phyloP scores from a whole-genome alignment of 2,329 filamentous ascomycete species.

The Colletotrichum plurivorum region DNA sequence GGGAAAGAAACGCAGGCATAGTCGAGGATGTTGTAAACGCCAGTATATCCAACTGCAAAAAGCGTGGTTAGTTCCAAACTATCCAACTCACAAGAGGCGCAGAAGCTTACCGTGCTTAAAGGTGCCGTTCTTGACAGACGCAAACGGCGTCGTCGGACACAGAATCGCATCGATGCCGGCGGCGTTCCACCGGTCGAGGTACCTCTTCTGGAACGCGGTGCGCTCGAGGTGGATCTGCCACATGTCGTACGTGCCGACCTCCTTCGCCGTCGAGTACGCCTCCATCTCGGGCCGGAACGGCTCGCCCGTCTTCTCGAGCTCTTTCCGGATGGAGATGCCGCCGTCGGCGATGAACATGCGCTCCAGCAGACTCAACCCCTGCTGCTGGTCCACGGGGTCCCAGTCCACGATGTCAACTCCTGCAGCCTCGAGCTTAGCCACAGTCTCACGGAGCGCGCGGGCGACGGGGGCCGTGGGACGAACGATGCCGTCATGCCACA shows the following conservation, averaged over 20 bases:
- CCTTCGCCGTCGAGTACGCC: constrained; percentile 49
- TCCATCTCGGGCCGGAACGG: constrained; percentile 57
- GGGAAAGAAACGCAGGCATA: constrained; percentile 64
- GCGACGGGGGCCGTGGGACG: constrained; percentile 76
- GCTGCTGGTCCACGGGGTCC: constrained; percentile 58
- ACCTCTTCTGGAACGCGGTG: constrained; percentile 60
- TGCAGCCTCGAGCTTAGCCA: constrained; percentile 55
- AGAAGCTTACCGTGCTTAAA: constrained; percentile 57
- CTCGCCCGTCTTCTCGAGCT: constrained; percentile 59
- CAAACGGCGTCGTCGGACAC: constrained; percentile 67
- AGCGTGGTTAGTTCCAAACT: too few relatives aligned
- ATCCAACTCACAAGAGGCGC: too few relatives aligned
- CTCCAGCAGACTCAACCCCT: constrained; percentile 54
- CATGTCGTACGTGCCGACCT: constrained; percentile 60
- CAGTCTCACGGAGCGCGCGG: constrained; percentile 65
- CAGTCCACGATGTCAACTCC: constrained; percentile 69
- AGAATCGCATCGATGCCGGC: constrained; percentile 73
- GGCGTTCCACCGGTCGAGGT: constrained; percentile 61
- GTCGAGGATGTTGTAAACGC: constrained; percentile 65
- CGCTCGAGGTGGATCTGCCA: constrained; percentile 64
- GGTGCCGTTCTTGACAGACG: constrained; percentile 57
- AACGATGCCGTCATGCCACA: constrained; percentile 76
- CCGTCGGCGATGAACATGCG: constrained; percentile 66
- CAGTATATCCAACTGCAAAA: constrained; percentile 61
- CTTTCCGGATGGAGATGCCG: constrained; percentile 55